Evolutionary conservation across 768 basidiomycete species (phyloP).

Genomic region (Suillus spraguei): DNA sequence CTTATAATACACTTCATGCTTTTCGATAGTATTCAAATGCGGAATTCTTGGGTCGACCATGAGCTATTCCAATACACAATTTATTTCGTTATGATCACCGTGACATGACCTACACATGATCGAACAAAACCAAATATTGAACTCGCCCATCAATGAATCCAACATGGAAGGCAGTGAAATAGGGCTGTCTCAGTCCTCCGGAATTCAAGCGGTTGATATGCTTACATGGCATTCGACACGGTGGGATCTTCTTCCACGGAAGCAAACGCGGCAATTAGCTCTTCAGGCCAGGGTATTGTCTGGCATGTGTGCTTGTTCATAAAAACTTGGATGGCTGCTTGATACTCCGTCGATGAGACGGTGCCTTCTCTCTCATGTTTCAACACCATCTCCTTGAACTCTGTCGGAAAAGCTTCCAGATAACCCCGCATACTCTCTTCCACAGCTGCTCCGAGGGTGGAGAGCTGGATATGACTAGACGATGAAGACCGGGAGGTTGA

Average conservation of each 20-base stretch:
- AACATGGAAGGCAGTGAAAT: too few species aligned
- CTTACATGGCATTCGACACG: conserved; percentile 38
- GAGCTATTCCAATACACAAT: too few species aligned
- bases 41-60: too few species aligned
- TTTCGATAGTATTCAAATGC: too few species aligned
- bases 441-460: conserved; percentile 35
- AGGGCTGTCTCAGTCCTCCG: too few species aligned
- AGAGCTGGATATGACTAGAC: conserved; percentile 35
- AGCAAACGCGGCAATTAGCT: conserved; percentile 29
- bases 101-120: too few species aligned
- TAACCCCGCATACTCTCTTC: conserved; percentile 26
- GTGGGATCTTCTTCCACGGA: conserved; percentile 32
- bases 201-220: background rate
- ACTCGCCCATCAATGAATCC: too few species aligned
- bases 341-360: conserved; percentile 35
- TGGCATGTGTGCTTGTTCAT: conserved; percentile 38
- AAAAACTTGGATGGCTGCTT: conserved; percentile 30
- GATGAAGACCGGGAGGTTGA: conserved; percentile 42
- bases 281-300: conserved; percentile 37
- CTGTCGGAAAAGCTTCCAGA: conserved; percentile 29
- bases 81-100: too few species aligned
- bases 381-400: conserved; percentile 29
- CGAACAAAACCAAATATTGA: too few species aligned
- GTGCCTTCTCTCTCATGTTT: conserved; percentile 39
- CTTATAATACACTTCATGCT: too few species aligned